A percentile compares a stretch with the other conserved stretches of the same genome.
These are phyloP conservation scores for Saccharum officinarum DNA, from an alignment of 176 grass and related monocot genomes.

Conservation along the genomic window DNA sequence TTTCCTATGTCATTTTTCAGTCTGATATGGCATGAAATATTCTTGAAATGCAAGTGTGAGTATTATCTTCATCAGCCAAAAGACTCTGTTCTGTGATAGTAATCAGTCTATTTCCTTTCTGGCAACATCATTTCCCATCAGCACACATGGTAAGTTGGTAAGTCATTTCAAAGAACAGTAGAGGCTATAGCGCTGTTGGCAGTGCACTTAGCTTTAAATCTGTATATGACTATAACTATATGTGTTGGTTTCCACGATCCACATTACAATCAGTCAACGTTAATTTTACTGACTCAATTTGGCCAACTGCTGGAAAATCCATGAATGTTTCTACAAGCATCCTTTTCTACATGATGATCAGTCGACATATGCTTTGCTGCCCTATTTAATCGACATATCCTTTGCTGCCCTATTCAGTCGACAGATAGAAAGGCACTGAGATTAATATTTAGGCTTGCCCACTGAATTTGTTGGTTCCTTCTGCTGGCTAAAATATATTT, in stretches of 20 bases:
- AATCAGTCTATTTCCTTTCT: neutral
- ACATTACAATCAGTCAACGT: neutral
- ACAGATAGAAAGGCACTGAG: slow-evolving; percentile 12
- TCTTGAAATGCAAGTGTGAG: slow-evolving; percentile 17
- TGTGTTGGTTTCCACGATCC: neutral
- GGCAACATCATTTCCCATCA: neutral
- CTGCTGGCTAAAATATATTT: slow-evolving; percentile 15
- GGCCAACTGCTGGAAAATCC: slow-evolving; percentile 12
- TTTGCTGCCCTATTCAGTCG: neutral
- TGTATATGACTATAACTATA: neutral
- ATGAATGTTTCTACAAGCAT: neutral
- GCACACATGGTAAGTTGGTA: neutral
- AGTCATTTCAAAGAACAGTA: slow-evolving; percentile 11
- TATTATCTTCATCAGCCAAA: neutral
- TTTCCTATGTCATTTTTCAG: slow-evolving; percentile 7
- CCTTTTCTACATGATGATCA: neutral
- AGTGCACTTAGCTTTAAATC: slow-evolving; percentile 8
- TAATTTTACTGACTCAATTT: neutral
- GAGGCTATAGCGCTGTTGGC: neutral
- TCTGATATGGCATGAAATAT: neutral
- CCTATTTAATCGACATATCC: slow-evolving; percentile 3
- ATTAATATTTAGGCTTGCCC: neutral
- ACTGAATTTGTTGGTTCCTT: slow-evolving; percentile 29
- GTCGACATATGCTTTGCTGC: neutral
- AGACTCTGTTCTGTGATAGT: neutral